Evolutionary conservation across 768 basidiomycete genomes (phyloP), one percentile per base, ranked within the genome.

Genomic region (Kwoniella shandongensis): DNA sequence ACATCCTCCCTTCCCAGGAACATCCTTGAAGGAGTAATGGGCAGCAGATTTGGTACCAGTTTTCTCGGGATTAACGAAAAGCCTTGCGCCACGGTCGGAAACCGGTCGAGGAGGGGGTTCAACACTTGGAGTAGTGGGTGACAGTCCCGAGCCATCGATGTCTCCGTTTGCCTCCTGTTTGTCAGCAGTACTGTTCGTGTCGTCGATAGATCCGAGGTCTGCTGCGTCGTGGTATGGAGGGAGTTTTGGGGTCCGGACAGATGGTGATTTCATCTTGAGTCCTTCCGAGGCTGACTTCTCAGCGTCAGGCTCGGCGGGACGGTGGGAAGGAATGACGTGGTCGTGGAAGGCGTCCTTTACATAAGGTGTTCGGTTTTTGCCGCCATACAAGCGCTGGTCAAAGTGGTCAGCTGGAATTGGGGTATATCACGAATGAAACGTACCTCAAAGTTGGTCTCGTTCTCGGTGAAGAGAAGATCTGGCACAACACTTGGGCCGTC

Each of bases 321-420:
- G 86, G 76, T 98, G 94, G 4, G 81, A 81, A 1, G 85, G 85
- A 63, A 99, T 86, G 75, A 99, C 90, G 75, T 98, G 90, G 76
- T 99, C 93, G 69, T 99, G 94, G 81, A 99, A 99, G 11, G 88
- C 93, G 72, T 99, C 96, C 79, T 99, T 99, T 70, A 89, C 88
- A 70, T 86, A 92, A 2, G 83, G 82, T 0, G 86, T 85, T 49
- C 83, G 80, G 79, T 99, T 99, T 64, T 85, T 80, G 6, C 89
- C 92, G 20, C 86, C 88, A 74, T 97, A 99, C 23, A 99, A 81
- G 51, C 96, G 84, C 71, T 75, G 50, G 1, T 17, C 4, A 11
- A 26, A 17, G 18, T 3, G 23, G 51, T 66, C 45, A 66, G 49
- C 58, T 46, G n/a, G n/a, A n/a, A n/a, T n/a, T 13, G 27, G 27